Evolutionary conservation across 2,329 filamentous ascomycete genomes (phyloP).

Genomic region (Simplicillium sp.): DNA sequence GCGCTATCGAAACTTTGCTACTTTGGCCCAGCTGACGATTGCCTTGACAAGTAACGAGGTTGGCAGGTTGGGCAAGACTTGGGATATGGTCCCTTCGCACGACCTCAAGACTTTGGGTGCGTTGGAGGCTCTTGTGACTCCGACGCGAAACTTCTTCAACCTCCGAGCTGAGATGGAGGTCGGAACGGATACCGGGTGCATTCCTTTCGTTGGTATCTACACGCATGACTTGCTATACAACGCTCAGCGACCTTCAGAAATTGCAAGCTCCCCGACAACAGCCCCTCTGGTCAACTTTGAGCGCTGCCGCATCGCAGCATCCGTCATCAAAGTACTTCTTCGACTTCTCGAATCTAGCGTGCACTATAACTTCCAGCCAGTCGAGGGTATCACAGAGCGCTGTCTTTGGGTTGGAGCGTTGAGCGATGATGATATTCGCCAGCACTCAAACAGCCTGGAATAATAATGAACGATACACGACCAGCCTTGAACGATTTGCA

Average conservation of each 20-base stretch:
- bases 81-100: conserved; percentile 55
- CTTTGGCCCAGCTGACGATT: conserved; percentile 71
- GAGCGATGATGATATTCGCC: conserved; percentile 63
- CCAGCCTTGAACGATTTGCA: neutral
- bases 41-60: conserved; percentile 68
- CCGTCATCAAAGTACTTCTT: conserved; percentile 70
- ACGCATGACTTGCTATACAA: conserved; percentile 79
- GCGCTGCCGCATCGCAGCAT: conserved; percentile 64
- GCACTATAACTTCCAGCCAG: conserved; percentile 62
- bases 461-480: conserved; percentile 13
- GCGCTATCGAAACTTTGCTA: conserved; percentile 72
- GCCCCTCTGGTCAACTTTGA: conserved; percentile 76
- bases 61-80: conserved; percentile 57
- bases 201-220: conserved; percentile 77
- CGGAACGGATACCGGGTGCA: conserved; percentile 60
- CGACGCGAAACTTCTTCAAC: conserved; percentile 67
- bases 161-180: conserved; percentile 72
- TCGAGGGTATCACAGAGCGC: conserved; percentile 68
- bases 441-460: conserved; percentile 40
- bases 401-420: conserved; percentile 81
- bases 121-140: conserved; percentile 65
- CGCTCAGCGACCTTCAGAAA: conserved; percentile 66
- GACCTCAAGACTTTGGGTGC: conserved; percentile 59
- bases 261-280: conserved; percentile 55
- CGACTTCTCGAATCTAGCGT: conserved; percentile 72